Evolutionary conservation across 2,329 filamentous ascomycete genomes (phyloP), one percentile per base, ranked within the genome.

Genomic region (Ilyonectria destructans): DNA sequence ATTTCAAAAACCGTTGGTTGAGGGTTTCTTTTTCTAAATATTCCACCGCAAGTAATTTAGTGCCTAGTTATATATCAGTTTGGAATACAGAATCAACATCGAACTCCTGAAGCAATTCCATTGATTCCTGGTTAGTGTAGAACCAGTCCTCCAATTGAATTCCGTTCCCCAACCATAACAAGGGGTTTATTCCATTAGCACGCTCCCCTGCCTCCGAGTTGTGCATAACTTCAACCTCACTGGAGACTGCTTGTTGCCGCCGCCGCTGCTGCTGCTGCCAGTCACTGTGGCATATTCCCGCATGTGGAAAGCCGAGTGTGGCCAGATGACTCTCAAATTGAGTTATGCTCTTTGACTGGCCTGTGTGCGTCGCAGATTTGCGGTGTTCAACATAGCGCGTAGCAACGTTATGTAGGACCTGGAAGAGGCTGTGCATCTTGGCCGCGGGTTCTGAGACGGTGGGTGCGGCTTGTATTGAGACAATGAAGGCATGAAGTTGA

Each of bases 401-500:
- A 33, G 51, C 51, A 8, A 55, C 17, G 26, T 31, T 33, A 31
- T 37, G 31, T 33, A 57, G 35, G 15, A 45, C 37, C n/a, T 23
- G 54, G 19, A 57, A 57, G 12, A 57, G 54, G 54, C 54, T 19
- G 26, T 57, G 54, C 31, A 57, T n/a, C 26, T 45, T 57, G 17
- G 54, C 19, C 15, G 54, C 54, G n/a, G 54, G 33, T n/a, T 21
- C 26, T 21, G 54, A 57, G 12, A 23, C n/a, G 21, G 19, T 19
- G 31, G 17, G n/a, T 12, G 31, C 54, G 9, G 35, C 17, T 29
- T 57, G 33, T 33, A 57, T 57, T 15, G 54, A 57, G 8, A 33
- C 23, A 29, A 57, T 35, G 26, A 57, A 57, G 31, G 54, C 19
- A 15, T 57, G 2, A 17, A 57, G 33, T 10, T 35, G 31, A 10